Evolutionary conservation across 805 yeast species (phyloP).

Genomic region (Wickerhamiella cacticola): DNA sequence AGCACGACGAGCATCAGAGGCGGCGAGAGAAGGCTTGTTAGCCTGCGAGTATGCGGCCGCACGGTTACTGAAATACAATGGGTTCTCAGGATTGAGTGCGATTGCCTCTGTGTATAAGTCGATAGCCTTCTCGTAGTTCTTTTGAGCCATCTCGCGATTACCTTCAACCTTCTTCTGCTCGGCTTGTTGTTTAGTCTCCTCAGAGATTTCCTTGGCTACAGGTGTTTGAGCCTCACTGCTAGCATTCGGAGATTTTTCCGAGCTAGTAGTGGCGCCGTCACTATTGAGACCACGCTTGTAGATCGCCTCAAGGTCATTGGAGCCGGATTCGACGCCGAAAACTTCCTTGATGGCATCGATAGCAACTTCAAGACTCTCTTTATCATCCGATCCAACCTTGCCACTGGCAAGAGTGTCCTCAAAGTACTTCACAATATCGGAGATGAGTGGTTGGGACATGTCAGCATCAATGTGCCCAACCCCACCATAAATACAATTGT

Average conservation of each 20-base stretch:
- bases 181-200: slow-evolving; percentile 55
- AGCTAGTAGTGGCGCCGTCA: background rate
- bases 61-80: slow-evolving; percentile 81
- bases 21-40: slow-evolving; percentile 62
- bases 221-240: background rate
- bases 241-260: background rate
- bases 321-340: slow-evolving; percentile 46
- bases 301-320: slow-evolving; percentile 23
- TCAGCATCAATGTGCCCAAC: too few species aligned
- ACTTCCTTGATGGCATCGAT: slow-evolving; percentile 86
- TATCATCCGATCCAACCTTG: slow-evolving; percentile 60
- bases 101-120: slow-evolving; percentile 73
- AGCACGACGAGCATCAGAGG: slow-evolving; percentile 73
- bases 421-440: slow-evolving; percentile 63
- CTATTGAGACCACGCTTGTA: slow-evolving; percentile 15
- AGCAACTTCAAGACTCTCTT: slow-evolving; percentile 87
- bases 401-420: slow-evolving; percentile 46
- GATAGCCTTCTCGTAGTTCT: slow-evolving; percentile 59
- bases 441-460: slow-evolving; percentile 35
- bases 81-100: slow-evolving; percentile 53
- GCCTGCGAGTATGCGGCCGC: slow-evolving; percentile 91
- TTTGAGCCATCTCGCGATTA: slow-evolving; percentile 74
- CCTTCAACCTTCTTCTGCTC: slow-evolving; percentile 78
- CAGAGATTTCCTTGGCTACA: slow-evolving; percentile 11
- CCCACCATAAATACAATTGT: too few species aligned